Conservation (phyloP, 2,329 filamentous ascomycete species). For the Colletotrichum chrysophilum region DNA sequence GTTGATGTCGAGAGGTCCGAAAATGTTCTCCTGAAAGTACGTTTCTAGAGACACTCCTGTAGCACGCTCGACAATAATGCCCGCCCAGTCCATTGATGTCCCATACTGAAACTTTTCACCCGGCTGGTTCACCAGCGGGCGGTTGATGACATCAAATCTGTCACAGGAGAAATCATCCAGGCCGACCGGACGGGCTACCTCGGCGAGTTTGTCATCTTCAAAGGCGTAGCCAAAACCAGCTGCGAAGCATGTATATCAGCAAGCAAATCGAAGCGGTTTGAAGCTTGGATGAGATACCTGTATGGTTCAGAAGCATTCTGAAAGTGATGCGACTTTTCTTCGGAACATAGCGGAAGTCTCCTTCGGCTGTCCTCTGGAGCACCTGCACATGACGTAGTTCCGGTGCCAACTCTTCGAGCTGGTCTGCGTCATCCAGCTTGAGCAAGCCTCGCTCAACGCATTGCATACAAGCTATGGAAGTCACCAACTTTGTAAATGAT, state of each 20-base stretch:
- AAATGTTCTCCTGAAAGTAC: conserved; percentile 48
- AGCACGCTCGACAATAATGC: conserved; percentile 52
- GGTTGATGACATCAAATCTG: conserved; percentile 37
- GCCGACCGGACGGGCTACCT: neutral
- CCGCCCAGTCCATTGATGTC: conserved; percentile 55
- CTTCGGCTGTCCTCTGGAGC: conserved; percentile 41
- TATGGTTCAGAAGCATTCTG: conserved; percentile 57
- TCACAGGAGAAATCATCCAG: neutral
- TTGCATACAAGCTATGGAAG: conserved; percentile 56
- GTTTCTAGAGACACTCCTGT: conserved; percentile 47
- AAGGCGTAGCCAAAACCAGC: conserved; percentile 52
- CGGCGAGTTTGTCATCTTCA: conserved; percentile 25
- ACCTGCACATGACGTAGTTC: conserved; percentile 54
- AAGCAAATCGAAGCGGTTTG: neutral
- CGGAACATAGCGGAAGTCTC: conserved; percentile 31
- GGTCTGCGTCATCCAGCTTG: conserved; percentile 47
- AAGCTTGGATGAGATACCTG: conserved; percentile 23
- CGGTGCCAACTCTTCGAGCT: conserved; percentile 39
- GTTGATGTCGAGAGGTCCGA: conserved; percentile 45
- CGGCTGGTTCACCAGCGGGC: conserved; percentile 55
- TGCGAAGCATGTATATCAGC: neutral
- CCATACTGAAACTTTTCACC: conserved; percentile 56
- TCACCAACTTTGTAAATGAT: conserved; percentile 48
- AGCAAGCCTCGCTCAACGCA: conserved; percentile 58
- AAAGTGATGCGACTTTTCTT: conserved; percentile 47